Percentiles rank a stretch among this genome's conserved stretches.
phyloP scores from a whole-genome alignment of 768 basidiomycete species.

The Boletus pseudo-olivaceus region DNA sequence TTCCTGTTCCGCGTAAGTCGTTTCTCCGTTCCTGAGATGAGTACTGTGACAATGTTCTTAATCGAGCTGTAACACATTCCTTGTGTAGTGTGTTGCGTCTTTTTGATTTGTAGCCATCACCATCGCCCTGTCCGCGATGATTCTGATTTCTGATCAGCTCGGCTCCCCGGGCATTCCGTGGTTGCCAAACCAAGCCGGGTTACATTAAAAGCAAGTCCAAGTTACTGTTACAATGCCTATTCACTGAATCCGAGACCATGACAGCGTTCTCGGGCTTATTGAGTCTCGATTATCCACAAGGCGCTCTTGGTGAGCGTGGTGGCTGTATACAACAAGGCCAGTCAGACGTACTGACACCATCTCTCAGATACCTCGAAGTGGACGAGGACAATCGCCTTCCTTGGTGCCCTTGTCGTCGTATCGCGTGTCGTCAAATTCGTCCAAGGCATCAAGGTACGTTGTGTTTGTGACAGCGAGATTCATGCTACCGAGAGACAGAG shows the following conservation, averaged over 20 bases:
- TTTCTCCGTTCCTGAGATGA: no score
- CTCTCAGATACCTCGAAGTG: not conserved
- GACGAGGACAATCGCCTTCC: not conserved
- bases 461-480: not conserved
- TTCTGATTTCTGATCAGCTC: not conserved
- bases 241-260: not conserved
- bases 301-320: not conserved
- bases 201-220: not conserved
- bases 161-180: not conserved
- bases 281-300: not conserved
- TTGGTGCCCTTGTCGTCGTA: conserved; percentile 5
- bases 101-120: not conserved
- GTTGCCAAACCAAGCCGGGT: not conserved
- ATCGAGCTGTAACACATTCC: no score
- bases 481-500: not conserved
- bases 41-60: no score
- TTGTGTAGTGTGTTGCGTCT: no score
- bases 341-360: not conserved
- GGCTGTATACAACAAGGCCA: no score
- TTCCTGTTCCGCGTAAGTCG: no score
- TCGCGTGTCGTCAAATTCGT: conserved; percentile 18
- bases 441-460: conserved; percentile 12
- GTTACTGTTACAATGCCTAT: not conserved
- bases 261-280: not conserved
- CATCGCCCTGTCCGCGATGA: not conserved